Conservation (phyloP, 805 yeast species). For the Candida chilensis region DNA sequence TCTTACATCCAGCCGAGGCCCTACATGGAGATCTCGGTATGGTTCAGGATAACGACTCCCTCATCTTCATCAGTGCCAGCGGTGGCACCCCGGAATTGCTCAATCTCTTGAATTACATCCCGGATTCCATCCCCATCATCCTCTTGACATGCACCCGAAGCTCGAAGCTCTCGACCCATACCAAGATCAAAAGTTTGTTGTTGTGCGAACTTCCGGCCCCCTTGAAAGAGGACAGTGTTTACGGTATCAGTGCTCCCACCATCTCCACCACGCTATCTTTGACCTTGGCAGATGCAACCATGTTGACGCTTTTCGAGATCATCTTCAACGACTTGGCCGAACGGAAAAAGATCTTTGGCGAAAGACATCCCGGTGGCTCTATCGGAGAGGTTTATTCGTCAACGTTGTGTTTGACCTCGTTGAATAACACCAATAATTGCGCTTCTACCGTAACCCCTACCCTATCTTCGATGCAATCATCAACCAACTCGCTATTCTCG, state of each 20-base stretch:
- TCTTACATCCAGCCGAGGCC: conserved; percentile 80
- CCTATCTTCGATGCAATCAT: too few species aligned
- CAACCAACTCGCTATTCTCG: too few species aligned
- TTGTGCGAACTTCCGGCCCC: conserved; percentile 53
- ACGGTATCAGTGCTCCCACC: conserved; percentile 85
- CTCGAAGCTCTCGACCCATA: conserved; percentile 44
- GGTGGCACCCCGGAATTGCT: conserved; percentile 78
- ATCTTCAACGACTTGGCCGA: conserved; percentile 45
- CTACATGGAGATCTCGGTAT: conserved; percentile 86
- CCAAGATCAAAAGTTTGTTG: conserved; percentile 42
- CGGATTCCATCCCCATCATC: conserved; percentile 42
- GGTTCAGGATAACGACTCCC: conserved; percentile 44
- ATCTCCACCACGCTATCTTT: conserved; percentile 72
- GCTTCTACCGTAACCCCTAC: too few species aligned
- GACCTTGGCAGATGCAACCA: conserved; percentile 70
- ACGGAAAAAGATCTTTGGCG: conserved; percentile 51
- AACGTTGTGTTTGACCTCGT: too few species aligned
- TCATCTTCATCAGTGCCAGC: conserved; percentile 66
- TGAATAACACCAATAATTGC: too few species aligned
- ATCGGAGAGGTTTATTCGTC: conserved; percentile 55
- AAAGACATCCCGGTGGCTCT: conserved; percentile 87
- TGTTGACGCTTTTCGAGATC: conserved; percentile 64
- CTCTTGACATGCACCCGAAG: conserved; percentile 53
- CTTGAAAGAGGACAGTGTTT: conserved; percentile 51
- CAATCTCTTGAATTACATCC: conserved; percentile 47